Evolutionary conservation across 805 yeast genomes (phyloP).

Genomic region (Maudiozyma saulgeensis): DNA sequence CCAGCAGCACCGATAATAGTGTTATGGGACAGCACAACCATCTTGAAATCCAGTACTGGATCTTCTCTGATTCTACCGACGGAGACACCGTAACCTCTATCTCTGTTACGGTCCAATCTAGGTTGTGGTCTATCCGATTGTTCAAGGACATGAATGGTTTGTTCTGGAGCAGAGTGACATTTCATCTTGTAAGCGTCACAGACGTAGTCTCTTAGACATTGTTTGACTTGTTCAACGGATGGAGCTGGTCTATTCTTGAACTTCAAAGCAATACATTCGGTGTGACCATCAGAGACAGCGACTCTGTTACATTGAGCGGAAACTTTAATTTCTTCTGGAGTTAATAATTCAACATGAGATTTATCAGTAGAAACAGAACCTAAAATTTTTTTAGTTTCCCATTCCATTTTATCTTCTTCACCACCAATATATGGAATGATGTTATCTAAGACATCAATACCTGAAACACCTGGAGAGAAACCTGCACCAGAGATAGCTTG

Average conservation of each 20-base stretch:
- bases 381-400: conserved; percentile 94
- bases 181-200: conserved; percentile 76
- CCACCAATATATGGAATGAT: conserved; percentile 91
- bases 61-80: conserved; percentile 94
- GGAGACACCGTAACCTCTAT: conserved; percentile 84
- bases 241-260: conserved; percentile 82
- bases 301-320: conserved; percentile 96
- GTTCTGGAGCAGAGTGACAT: conserved; percentile 88
- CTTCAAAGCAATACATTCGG: conserved; percentile 83
- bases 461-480: conserved; percentile 93
- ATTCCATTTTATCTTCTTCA: conserved; percentile 96
- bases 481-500: conserved; percentile 99
- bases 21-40: conserved; percentile 96
- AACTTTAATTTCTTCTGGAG: conserved; percentile 67
- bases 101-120: conserved; percentile 91
- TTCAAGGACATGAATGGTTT: conserved; percentile 85
- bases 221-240: conserved; percentile 67
- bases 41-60: conserved; percentile 85
- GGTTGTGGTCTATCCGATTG: conserved; percentile 95
- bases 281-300: conserved; percentile 95
- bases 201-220: conserved; percentile 57
- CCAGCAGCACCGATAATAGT: conserved; percentile 99
- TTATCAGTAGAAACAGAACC: conserved; percentile 50
- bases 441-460: conserved; percentile 90
- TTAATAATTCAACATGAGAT: conserved; percentile 45